phyloP scores from a whole-genome alignment of 2,329 filamentous ascomycete species.

The Diaporthe citrichinensis region DNA sequence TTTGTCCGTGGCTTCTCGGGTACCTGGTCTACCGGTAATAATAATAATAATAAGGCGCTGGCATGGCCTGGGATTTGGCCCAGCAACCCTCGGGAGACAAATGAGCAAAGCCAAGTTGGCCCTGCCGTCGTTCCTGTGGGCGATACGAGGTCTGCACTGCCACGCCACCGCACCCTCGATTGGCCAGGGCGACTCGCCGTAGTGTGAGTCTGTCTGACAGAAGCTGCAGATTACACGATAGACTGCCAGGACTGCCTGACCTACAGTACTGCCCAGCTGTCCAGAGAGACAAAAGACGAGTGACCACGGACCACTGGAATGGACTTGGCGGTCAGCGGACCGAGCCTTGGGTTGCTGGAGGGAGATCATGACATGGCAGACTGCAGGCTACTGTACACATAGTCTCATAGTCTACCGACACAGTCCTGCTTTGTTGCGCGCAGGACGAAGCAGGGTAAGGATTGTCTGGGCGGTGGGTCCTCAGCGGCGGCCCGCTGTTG shows the following conservation, averaged over 20 bases:
- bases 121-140: constrained; percentile 24
- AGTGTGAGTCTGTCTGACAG: constrained; percentile 6
- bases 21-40: no score
- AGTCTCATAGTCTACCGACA: no score
- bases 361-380: constrained; percentile 9
- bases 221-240: not conserved
- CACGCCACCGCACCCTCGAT: constrained; percentile 10
- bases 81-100: constrained; percentile 18
- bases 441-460: constrained; percentile 10
- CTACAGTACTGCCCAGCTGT: not conserved
- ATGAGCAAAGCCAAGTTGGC: constrained; percentile 21
- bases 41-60: not conserved
- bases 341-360: constrained; percentile 2
- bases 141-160: constrained; percentile 34
- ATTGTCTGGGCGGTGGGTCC: constrained; percentile 27
- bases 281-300: constrained; percentile 8
- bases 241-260: not conserved
- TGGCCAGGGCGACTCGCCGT: constrained; percentile 17
- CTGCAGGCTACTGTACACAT: not conserved
- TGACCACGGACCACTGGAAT: not conserved
- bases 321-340: constrained; percentile 16
- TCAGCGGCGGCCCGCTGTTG: constrained; percentile 17
- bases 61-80: constrained; percentile 25
- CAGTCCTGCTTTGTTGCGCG: not conserved
- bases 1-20: not conserved